Percentiles rank a stretch among this genome's conserved stretches.
Conservation (phyloP, 768 basidiomycete genomes). For the Podaxis sp. region DNA sequence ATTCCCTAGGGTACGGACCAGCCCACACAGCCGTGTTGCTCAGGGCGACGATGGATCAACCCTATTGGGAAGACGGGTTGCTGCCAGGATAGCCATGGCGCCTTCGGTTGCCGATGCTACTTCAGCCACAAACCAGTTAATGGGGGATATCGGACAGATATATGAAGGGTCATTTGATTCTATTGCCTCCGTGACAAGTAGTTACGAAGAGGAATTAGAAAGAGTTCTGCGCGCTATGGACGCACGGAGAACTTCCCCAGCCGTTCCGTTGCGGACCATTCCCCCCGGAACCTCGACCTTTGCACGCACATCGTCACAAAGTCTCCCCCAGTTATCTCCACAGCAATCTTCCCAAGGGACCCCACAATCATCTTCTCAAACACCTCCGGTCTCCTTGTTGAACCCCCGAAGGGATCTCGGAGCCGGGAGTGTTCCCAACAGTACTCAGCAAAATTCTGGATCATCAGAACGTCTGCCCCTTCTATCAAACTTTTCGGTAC, state of each 20-base stretch:
- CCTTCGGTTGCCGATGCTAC: conserved; percentile 14
- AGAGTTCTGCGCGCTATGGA: not conserved
- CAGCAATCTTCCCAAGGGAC: conserved; percentile 5
- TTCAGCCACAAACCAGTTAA: conserved; percentile 11
- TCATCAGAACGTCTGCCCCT: conserved; percentile 32
- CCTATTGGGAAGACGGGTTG: conserved; percentile 34
- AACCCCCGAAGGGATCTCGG: conserved; percentile 3
- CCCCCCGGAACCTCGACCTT: not conserved
- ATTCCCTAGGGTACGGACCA: not conserved
- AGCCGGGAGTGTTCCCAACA: not conserved
- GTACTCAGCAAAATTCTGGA: conserved; percentile 11
- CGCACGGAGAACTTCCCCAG: not conserved
- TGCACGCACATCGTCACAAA: conserved; percentile 8
- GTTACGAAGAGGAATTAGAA: conserved; percentile 7
- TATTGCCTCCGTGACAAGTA: conserved; percentile 9
- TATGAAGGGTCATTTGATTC: conserved; percentile 8
- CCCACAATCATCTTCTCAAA: conserved; percentile 1
- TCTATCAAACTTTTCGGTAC: conserved; percentile 37
- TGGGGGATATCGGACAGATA: not conserved
- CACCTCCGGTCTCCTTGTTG: not conserved
- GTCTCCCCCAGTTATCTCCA: not conserved
- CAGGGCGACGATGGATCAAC: conserved; percentile 32
- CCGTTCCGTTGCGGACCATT: not conserved
- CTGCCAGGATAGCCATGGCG: conserved; percentile 30
- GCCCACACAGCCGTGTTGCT: conserved; percentile 18